Base-by-base conservation (phyloP, 1,284 basidiomycete genomes). In the Moesziomyces antarcticus region DNA sequence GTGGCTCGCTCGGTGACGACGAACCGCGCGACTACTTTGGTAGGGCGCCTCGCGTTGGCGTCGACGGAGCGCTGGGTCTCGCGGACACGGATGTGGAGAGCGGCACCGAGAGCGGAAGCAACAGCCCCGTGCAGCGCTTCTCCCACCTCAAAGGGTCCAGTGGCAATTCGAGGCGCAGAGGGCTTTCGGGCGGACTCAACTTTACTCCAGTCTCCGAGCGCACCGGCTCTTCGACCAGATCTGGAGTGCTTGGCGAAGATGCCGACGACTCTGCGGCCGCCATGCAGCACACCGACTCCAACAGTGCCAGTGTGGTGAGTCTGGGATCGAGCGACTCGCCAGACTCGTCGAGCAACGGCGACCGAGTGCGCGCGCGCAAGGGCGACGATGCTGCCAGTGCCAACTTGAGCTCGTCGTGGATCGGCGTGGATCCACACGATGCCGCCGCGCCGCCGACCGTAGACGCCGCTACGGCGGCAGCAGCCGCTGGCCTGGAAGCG, bases 1-100 rank as follows among this genome's bases (percentile, higher is more conserved):
- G 27, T 3, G 56, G 47, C 11, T 62, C 59, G 35, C 20, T 56
- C 21, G 40, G 21, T 4, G 67, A 60, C 10, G n/a, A 14, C 13
- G 56, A 47, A n/a, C 44, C 37, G 18, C 27, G 56, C 4, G 70
- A 73, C 35, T 73, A 73, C 41, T 73, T 73, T 49, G 70, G 63
- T 10, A 51, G 70, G 9, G 71, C 75, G 13, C 57, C 58, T 2
- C 46, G 68, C 13, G 68, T 79, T 0, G 78, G 78, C 14, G 78
- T 79, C 1, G 78, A 79, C 11, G 78, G 78, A 22, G 67, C 76
- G 30, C 24, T 79, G n/a, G 78, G 78, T 0, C 41, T 76, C 24
- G 50, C 67, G 9, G 77, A 79, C 37, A 73, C 76, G 1, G 78
- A 79, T 51, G 68, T 64, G 10, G 75, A 78, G 40, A 76, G 73